Evolutionary conservation across 805 yeast genomes (phyloP).

Genomic region (Myxozyma geophila): DNA sequence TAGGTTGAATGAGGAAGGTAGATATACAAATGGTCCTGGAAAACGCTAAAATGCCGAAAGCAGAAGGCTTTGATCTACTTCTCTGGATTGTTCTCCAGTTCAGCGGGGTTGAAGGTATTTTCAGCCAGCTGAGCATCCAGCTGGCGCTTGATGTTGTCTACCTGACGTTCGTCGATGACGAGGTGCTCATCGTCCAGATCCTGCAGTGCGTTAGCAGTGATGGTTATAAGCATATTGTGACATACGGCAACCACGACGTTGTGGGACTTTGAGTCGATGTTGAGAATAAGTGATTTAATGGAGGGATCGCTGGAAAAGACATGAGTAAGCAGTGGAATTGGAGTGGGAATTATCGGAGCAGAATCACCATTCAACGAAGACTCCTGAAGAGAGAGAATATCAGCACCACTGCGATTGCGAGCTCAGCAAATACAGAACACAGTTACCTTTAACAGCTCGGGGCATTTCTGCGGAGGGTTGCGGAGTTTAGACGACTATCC

Average conservation of each 20-base stretch:
- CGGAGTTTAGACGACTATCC: too few relatives aligned
- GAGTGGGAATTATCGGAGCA: constrained; percentile 7
- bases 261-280: constrained; percentile 74
- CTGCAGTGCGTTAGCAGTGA: constrained; percentile 42
- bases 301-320: constrained; percentile 74
- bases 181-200: constrained; percentile 93
- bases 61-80: neutral
- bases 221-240: constrained; percentile 17
- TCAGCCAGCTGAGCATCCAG: constrained; percentile 74
- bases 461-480: constrained; percentile 28
- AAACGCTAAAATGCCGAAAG: too few relatives aligned
- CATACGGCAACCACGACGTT: constrained; percentile 66
- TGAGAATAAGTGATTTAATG: constrained; percentile 80
- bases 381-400: constrained; percentile 40
- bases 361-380: constrained; percentile 45
- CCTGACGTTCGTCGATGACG: constrained; percentile 75
- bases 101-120: constrained; percentile 86
- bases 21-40: too few relatives aligned
- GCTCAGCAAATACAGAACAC: neutral
- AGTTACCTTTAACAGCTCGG: constrained; percentile 35
- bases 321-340: neutral
- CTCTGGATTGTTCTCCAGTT: constrained; percentile 39
- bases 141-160: constrained; percentile 75
- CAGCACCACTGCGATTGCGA: neutral
- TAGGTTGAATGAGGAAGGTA: too few relatives aligned